Conservation (phyloP, 108 stramenopile species). For the Schizochytrium sp. region DNA sequence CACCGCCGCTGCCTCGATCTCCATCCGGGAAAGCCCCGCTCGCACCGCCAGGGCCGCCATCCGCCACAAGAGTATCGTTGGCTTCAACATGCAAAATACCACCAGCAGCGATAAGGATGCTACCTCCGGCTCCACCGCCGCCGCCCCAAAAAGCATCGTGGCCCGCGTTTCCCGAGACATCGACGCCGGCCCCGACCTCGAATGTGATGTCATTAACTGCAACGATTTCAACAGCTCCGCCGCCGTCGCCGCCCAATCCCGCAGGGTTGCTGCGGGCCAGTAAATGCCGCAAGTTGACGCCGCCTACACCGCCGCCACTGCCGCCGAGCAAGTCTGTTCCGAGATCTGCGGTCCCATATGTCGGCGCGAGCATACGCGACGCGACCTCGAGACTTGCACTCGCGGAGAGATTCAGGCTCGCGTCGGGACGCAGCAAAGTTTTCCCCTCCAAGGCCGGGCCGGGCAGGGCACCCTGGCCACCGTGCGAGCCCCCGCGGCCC, state of each 20-base stretch:
- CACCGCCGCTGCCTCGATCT: slow-evolving; percentile 61
- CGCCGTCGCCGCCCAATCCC: slow-evolving; percentile 79
- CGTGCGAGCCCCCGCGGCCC: slow-evolving; percentile 33
- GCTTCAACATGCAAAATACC: slow-evolving; percentile 47
- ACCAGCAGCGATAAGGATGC: slow-evolving; percentile 59
- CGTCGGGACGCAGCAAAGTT: neutral
- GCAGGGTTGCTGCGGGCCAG: slow-evolving; percentile 17
- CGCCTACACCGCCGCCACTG: slow-evolving; percentile 39
- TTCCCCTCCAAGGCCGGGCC: neutral
- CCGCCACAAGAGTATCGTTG: slow-evolving; percentile 29
- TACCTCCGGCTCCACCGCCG: slow-evolving; percentile 64
- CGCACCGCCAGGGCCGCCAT: slow-evolving; percentile 61
- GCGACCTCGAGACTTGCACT: neutral
- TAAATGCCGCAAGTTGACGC: neutral
- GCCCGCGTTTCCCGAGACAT: slow-evolving; percentile 55
- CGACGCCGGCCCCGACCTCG: slow-evolving; percentile 44
- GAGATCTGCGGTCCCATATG: neutral
- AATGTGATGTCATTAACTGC: slow-evolving; percentile 70
- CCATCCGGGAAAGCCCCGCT: slow-evolving; percentile 26
- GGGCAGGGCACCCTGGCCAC: neutral
- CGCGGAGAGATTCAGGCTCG: neutral
- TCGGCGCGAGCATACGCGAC: neutral
- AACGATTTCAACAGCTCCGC: slow-evolving; percentile 81
- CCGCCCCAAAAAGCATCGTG: slow-evolving; percentile 55
- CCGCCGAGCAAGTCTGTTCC: slow-evolving; percentile 37